A percentile compares a stretch with the other conserved stretches of the same genome.
Conservation (phyloP, 2,329 filamentous ascomycete genomes). For the Xylariaceae sp. region DNA sequence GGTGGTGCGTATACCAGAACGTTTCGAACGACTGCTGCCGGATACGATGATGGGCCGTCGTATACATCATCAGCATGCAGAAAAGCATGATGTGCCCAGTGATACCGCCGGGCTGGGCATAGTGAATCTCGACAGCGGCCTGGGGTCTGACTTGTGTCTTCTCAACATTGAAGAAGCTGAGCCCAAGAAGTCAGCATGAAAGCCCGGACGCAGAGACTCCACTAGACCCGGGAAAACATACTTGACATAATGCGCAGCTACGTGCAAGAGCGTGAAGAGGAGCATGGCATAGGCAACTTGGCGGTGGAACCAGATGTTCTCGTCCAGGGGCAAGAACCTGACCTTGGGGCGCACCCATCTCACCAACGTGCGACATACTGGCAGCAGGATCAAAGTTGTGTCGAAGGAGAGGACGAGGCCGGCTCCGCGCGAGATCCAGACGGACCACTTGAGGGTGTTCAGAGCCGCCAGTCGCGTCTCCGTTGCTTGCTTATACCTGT, state of each 20-base stretch:
- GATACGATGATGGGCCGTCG: conserved; percentile 86
- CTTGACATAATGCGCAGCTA: conserved; percentile 87
- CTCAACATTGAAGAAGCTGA: conserved; percentile 92
- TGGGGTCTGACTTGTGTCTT: conserved; percentile 73
- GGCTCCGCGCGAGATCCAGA: conserved; percentile 94
- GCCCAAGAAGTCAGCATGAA: too few species aligned
- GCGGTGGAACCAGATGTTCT: conserved; percentile 93
- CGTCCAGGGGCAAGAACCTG: conserved; percentile 85
- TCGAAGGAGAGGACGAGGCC: conserved; percentile 82
- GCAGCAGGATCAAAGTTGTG: conserved; percentile 79
- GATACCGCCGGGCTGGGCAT: conserved; percentile 79
- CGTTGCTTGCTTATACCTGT: conserved; percentile 70
- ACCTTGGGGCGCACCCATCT: conserved; percentile 81
- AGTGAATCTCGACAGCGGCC: conserved; percentile 85
- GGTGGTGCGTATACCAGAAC: conserved; percentile 98
- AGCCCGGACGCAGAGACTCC: too few species aligned
- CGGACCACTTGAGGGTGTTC: conserved; percentile 78
- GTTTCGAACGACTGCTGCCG: conserved; percentile 96
- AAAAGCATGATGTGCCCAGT: conserved; percentile 97
- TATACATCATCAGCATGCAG: conserved; percentile 99
- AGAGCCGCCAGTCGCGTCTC: conserved; percentile 67
- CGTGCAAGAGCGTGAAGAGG: conserved; percentile 74
- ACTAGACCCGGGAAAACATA: too few species aligned
- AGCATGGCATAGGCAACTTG: conserved; percentile 89
- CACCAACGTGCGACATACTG: conserved; percentile 89